Evolutionary conservation across 108 stramenopile species (phyloP).

Genomic region (Nannochloropsis granulata): DNA sequence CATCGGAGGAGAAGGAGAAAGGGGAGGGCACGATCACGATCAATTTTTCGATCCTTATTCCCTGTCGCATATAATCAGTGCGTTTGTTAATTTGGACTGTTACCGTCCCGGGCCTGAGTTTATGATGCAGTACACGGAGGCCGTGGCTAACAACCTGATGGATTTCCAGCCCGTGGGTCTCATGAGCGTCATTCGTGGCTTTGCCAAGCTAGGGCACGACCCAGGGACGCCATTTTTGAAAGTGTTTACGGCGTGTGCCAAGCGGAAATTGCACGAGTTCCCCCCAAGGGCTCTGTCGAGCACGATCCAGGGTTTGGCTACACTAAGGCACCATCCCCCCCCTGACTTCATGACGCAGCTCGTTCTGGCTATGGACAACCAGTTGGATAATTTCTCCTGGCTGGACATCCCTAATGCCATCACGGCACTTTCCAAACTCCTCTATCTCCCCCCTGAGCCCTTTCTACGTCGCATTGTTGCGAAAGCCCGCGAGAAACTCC

Average conservation of each 20-base stretch:
- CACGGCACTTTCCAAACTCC: background rate
- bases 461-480: background rate
- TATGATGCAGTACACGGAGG: background rate
- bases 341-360: background rate
- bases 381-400: background rate
- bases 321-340: background rate
- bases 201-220: background rate
- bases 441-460: background rate
- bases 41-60: background rate
- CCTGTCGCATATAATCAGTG: background rate
- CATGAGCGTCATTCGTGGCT: background rate
- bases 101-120: background rate
- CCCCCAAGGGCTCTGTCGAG: background rate
- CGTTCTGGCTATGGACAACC: background rate
- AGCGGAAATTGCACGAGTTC: background rate
- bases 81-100: background rate
- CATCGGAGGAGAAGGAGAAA: too few species aligned
- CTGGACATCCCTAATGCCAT: background rate
- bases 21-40: background rate
- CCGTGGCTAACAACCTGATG: background rate
- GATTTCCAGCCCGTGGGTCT: background rate
- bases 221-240: background rate
- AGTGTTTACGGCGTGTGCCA: background rate
- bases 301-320: background rate
- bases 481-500: background rate